These are phyloP conservation scores for Populus hybrid DNA, from an alignment of 441 rosid species.

Conservation along the genomic window DNA sequence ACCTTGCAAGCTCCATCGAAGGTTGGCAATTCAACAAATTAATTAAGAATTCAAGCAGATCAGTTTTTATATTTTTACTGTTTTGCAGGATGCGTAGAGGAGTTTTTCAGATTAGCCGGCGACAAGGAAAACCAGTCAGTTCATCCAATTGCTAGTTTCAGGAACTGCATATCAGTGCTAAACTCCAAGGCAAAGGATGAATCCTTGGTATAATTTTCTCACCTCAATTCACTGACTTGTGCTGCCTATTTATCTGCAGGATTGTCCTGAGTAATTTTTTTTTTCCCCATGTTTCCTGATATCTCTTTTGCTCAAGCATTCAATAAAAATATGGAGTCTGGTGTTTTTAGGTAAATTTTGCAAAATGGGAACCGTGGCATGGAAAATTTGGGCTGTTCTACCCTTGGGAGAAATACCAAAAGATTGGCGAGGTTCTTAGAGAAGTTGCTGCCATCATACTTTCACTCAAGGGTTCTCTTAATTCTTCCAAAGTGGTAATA, in stretches of 20 bases:
- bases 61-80: no score
- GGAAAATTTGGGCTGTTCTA: conserved; percentile 52
- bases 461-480: conserved; percentile 40
- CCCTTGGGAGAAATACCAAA: conserved; percentile 55
- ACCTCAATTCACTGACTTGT: no score
- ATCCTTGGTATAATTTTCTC: conserved; percentile 36
- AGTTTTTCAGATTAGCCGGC: conserved; percentile 23
- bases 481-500: conserved; percentile 37
- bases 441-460: conserved; percentile 43
- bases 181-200: conserved; percentile 57
- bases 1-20: conserved; percentile 55
- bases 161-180: conserved; percentile 39
- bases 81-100: conserved; percentile 38
- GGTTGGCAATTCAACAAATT: conserved; percentile 30
- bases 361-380: conserved; percentile 84
- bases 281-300: no score
- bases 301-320: no score
- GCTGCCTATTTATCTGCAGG: no score
- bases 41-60: background rate
- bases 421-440: conserved; percentile 46
- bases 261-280: no score
- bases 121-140: conserved; percentile 25
- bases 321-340: background rate
- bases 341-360: conserved; percentile 47
- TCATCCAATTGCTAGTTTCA: conserved; percentile 17